A percentile compares a stretch with the other conserved stretches of the same genome.
Conservation (phyloP, 305 asterid genomes). For the Rubia peregrina region DNA sequence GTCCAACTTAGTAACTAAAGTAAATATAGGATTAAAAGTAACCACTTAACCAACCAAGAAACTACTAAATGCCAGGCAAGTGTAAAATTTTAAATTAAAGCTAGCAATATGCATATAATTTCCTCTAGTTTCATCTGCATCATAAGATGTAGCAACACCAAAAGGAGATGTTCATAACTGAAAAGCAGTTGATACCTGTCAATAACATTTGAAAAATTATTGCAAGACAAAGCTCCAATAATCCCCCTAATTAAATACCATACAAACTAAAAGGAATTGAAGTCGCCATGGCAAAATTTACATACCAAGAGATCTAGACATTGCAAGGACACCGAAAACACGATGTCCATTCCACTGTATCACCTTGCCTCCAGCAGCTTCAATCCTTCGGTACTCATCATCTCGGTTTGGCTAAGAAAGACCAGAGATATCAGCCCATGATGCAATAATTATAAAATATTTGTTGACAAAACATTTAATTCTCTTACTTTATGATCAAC, state of each 20-base stretch:
- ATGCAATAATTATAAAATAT: constrained; percentile 1
- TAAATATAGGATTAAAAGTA: background rate
- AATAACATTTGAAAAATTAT: background rate
- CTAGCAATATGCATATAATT: background rate
- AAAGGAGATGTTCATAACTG: background rate
- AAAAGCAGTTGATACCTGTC: background rate
- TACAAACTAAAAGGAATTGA: constrained; percentile 3
- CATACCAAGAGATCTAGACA: constrained; percentile 97
- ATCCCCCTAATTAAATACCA: background rate
- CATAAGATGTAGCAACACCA: background rate
- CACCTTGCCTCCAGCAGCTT: constrained; percentile 95
- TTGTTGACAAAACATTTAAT: background rate
- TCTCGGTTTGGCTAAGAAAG: constrained; percentile 72
- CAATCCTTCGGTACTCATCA: constrained; percentile 88
- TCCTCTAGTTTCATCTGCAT: background rate
- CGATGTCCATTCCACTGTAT: constrained; percentile 99
- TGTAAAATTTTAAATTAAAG: background rate
- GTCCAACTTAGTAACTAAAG: background rate
- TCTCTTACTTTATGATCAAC: constrained; percentile 75
- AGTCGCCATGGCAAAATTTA: constrained; percentile 11
- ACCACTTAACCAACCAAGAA: background rate
- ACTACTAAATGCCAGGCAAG: background rate
- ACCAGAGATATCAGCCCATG: constrained; percentile 10
- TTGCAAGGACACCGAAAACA: constrained; percentile 95
- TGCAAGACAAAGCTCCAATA: background rate